These are phyloP conservation scores for Scutellaria minor DNA, from an alignment of 257 asterid species.

Conservation along the genomic window DNA sequence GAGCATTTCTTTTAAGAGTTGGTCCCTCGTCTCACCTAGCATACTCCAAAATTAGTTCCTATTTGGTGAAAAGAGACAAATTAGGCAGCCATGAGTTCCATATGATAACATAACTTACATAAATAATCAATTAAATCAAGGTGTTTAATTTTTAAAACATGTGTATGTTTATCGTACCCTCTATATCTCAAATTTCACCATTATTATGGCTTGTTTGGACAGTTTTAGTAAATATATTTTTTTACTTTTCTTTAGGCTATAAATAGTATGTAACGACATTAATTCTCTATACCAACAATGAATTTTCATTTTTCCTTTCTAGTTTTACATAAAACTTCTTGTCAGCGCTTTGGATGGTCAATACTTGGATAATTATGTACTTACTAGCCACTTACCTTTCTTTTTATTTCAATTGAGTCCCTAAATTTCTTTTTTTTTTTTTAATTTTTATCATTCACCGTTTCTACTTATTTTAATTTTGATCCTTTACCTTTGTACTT, in stretches of 20 bases:
- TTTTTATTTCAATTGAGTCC: too few relatives aligned
- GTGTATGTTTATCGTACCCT: background rate
- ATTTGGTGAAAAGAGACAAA: background rate
- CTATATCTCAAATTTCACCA: background rate
- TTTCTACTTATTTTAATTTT: too few relatives aligned
- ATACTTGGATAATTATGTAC: too few relatives aligned
- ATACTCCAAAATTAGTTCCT: background rate
- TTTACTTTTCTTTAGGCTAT: background rate
- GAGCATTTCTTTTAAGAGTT: conserved; percentile 7
- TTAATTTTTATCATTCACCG: too few relatives aligned
- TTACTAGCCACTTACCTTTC: too few relatives aligned
- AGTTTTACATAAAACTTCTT: too few relatives aligned
- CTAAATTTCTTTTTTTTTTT: too few relatives aligned
- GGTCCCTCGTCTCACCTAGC: conserved; percentile 25
- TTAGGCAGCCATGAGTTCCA: conserved; percentile 23
- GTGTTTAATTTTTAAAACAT: background rate
- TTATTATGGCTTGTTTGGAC: background rate
- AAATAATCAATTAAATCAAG: background rate
- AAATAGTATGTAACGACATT: background rate
- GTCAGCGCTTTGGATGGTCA: too few relatives aligned
- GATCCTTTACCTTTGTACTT: too few relatives aligned
- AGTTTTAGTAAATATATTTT: background rate
- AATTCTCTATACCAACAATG: background rate
- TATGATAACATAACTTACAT: background rate
- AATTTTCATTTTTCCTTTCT: background rate